Base-by-base conservation (phyloP, 2,329 filamentous ascomycete genomes). In the Plectosphaerella plurivora region DNA sequence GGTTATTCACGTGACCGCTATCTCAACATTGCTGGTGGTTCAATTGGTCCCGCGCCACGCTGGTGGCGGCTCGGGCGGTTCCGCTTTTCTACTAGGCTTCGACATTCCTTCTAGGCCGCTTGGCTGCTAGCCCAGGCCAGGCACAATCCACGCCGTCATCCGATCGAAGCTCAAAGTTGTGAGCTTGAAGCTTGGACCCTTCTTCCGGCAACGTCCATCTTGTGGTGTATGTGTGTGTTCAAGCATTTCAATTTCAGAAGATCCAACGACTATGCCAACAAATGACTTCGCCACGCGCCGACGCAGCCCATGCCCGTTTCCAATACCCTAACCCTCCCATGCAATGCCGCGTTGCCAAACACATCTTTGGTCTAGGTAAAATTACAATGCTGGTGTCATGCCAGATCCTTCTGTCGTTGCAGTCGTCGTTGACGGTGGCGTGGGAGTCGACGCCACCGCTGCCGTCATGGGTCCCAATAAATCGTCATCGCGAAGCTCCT, bases 401-500 rank as follows among this genome's bases (percentile, higher is more conserved):
- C n/a, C 16, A 12, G 41, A 18, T 41, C 37, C 37, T 12, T 44
- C 41, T 44, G 41, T 44, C 41, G 41, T 44, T 12, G 18, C 18
- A 51, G 55, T 55, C 53, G 49, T 53, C 22, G 44, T 48, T 22
- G 42, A 37, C 22, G n/a, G 36, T 24, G 20, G 25, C n/a, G 51
- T 42, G 36, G 50, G 18, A 10, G 47, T 46, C 10, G 20, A 36
- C 14, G 25, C 20, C 36, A 33, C 28, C 28, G 28, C 28, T 12
- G 28, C 28, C 28, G 28, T 33, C 28, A 33, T 33, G 28, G 28
- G 28, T 33, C 8, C 11, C 28, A 33, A 33, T 33, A 55, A 52
- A 37, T 53, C 53, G 22, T 57, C 53, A 15, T 55, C 53, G 18
- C 50, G 35, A 18, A 28, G 50, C 24, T 25, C 39, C 49, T 52